Base-by-base conservation (phyloP, 2,329 filamentous ascomycete species). In the Aspergillus neoniger region DNA sequence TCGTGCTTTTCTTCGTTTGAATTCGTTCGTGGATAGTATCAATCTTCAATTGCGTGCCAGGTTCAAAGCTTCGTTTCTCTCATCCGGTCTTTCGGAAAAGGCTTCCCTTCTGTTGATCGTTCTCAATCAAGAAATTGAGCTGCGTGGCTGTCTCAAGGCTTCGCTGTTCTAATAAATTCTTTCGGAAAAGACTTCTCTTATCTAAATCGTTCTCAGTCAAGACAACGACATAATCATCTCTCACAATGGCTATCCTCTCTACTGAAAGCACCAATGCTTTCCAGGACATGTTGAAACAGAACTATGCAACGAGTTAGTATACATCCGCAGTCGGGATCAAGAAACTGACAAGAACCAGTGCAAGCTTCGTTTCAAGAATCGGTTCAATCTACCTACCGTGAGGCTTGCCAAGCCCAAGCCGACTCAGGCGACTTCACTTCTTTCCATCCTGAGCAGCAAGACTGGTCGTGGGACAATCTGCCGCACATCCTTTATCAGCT, bases 401-500 rank as follows among this genome's bases (percentile, higher is more conserved):
- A 36, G 32, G 32, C 32, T 1, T 36, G 32, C 32, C 32, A 36
- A 28, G 44, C 15, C 25, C 15, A n/a, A 3, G 21, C 14, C 44
- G 44, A 49, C 10, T 23, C 7, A 0, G 12, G 23, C 17, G 52
- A 66, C 50, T 36, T 36, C 4, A 66, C 65, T 14, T 38, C 32
- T 19, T 57, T 36, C 36, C 62, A 57, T 28, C 50, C 48, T 14
- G 67, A 64, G 2, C 66, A 70, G 41, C 44, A 55, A 15, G 30
- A 58, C 12, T 72, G 69, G 69, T 64, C 62, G 12, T 65, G 62
- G 62, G 49, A 65, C 1, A 63, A 66, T 25, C 60, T 72, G 14
- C 70, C 70, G 0, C 63, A 67, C 2, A 68, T 72, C 9, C 53
- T 71, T 3, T 71, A 70, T 23, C 63, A 69, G 21, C 53, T 69